These are phyloP conservation scores for Leucoagaricus sp. DNA, from an alignment of 1,284 basidiomycete genomes.

Conservation along the genomic window DNA sequence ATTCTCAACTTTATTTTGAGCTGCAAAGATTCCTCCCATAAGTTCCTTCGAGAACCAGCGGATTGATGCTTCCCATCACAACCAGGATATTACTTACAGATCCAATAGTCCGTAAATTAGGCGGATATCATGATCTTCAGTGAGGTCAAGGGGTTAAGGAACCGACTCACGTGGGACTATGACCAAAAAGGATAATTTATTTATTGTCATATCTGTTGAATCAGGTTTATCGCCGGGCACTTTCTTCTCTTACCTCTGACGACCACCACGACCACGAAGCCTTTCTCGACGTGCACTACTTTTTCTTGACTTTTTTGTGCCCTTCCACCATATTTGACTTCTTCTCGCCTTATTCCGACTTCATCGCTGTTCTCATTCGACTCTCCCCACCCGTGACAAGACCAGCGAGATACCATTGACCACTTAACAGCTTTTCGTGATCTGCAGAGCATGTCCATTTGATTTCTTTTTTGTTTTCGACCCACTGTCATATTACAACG, in stretches of 20 bases:
- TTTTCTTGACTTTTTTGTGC: background rate
- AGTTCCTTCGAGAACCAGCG: background rate
- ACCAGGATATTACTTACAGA: too few relatives aligned
- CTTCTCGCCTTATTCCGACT: background rate
- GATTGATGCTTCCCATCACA: background rate
- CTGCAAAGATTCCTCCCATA: background rate
- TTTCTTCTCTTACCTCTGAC: conserved; percentile 14
- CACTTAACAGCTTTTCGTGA: background rate
- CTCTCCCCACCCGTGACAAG: background rate
- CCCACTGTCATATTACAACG: conserved; percentile 2
- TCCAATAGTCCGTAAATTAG: too few relatives aligned
- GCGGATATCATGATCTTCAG: too few relatives aligned
- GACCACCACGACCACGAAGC: conserved; percentile 14
- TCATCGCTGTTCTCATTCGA: background rate
- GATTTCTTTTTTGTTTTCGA: conserved; percentile 6
- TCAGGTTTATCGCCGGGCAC: conserved; percentile 13
- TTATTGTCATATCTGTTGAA: conserved; percentile 16
- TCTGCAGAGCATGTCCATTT: conserved; percentile 16
- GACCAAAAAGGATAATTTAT: conserved; percentile 14
- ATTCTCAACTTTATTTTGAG: background rate
- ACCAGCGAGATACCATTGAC: background rate
- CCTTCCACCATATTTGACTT: background rate
- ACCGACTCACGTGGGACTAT: conserved; percentile 10
- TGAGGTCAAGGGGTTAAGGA: background rate
- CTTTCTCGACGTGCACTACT: conserved; percentile 1